phyloP scores from a whole-genome alignment of 306 rosid species.

The Inga oerstediana region DNA sequence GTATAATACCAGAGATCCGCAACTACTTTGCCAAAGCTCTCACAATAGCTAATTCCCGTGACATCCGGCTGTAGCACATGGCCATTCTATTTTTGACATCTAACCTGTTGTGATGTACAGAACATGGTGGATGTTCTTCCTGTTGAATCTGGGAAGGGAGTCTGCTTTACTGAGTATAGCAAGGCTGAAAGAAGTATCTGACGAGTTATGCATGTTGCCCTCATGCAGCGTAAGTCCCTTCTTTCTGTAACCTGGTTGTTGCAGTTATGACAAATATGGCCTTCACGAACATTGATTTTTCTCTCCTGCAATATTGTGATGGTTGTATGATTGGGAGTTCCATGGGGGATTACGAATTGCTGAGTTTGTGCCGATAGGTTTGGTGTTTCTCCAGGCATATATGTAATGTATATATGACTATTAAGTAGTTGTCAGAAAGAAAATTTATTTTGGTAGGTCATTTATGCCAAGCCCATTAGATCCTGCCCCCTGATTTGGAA shows the following conservation, averaged over 20 bases:
- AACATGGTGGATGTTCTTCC: slow-evolving; percentile 52
- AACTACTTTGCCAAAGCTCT: slow-evolving; percentile 78
- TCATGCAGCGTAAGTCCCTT: slow-evolving; percentile 39
- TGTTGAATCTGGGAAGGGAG: slow-evolving; percentile 47
- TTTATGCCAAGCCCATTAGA: slow-evolving; percentile 7
- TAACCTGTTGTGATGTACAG: slow-evolving; percentile 87
- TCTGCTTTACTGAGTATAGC: slow-evolving; percentile 48
- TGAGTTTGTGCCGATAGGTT: slow-evolving; percentile 34
- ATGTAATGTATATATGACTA: slow-evolving; percentile 37
- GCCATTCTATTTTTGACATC: slow-evolving; percentile 56
- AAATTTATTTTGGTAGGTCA: slow-evolving; percentile 23
- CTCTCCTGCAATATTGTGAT: slow-evolving; percentile 44
- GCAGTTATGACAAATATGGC: slow-evolving; percentile 45
- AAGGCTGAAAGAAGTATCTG: slow-evolving; percentile 39
- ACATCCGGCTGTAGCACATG: slow-evolving; percentile 57
- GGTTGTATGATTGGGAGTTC: slow-evolving; percentile 38
- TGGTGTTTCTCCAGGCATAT: slow-evolving; percentile 25
- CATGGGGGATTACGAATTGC: slow-evolving; percentile 25
- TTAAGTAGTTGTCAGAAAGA: slow-evolving; percentile 27
- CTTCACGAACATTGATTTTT: slow-evolving; percentile 43
- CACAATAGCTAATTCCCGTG: slow-evolving; percentile 66
- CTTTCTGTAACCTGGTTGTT: slow-evolving; percentile 40
- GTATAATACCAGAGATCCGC: slow-evolving; percentile 80
- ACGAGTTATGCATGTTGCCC: slow-evolving; percentile 38
- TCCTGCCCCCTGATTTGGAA: slow-evolving; percentile 18